A percentile compares a stretch with the other conserved stretches of the same genome.
phyloP scores from a whole-genome alignment of 768 basidiomycete species.

The Amanita muscaria region DNA sequence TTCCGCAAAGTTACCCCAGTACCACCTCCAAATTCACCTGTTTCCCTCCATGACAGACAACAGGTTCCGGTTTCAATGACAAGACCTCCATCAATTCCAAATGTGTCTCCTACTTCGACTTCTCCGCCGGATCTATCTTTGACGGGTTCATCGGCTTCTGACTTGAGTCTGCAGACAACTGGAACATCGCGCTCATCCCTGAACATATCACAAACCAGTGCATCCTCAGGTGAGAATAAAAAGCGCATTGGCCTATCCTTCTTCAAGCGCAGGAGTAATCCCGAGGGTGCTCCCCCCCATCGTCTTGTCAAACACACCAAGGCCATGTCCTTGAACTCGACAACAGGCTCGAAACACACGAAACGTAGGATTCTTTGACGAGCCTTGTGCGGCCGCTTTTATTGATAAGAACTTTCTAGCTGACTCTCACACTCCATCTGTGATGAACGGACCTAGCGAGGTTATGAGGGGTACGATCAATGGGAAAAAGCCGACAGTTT shows the following conservation, averaged over 20 bases:
- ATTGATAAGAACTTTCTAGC: too few relatives aligned
- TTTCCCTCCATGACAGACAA: conserved; percentile 14
- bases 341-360: not conserved
- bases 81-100: conserved; percentile 12
- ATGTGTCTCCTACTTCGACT: conserved; percentile 14
- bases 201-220: not conserved
- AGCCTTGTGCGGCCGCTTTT: too few relatives aligned
- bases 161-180: conserved; percentile 1
- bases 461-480: too few relatives aligned
- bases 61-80: conserved; percentile 4
- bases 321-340: not conserved
- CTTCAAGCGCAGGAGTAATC: conserved; percentile 2
- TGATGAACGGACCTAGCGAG: too few relatives aligned
- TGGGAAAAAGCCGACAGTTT: too few relatives aligned
- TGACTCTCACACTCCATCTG: too few relatives aligned
- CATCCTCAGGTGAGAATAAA: not conserved
- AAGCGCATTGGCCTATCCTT: conserved; percentile 3
- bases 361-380: not conserved
- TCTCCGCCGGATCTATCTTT: conserved; percentile 8
- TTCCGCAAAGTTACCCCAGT: conserved; percentile 19
- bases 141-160: not conserved
- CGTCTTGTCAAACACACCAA: too few relatives aligned
- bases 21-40: conserved; percentile 27
- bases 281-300: not conserved
- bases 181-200: not conserved